Base-by-base conservation (phyloP, 352 stramenopile genomes). In the Salisapilia sapeloensis region DNA sequence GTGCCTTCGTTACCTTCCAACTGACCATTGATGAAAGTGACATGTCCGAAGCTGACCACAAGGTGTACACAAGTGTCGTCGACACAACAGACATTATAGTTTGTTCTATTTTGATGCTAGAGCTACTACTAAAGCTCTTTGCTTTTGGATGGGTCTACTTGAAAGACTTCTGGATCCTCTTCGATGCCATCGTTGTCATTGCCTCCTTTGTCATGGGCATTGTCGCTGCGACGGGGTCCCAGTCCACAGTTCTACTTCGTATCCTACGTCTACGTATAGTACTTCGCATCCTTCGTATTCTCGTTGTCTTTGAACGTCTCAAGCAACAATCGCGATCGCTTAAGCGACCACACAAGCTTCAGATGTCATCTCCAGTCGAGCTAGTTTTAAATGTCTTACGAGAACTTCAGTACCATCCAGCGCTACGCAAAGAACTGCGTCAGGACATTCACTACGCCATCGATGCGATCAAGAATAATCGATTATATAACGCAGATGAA, bases 241-340 rank as follows among this genome's bases (percentile, higher is more conserved):
- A 40, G 1, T 87, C 74, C 1, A 33, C 51, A 5, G 25, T 86
- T 2, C 37, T 89, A 4, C 44, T 85, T 11, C 82, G 80, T 42
- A 58, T 92, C 22, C 29, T 92, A 22, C 46, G 65, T 13, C 39
- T 89, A 21, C 59, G 76, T 4, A 63, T 84, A 20, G 75, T 91
- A 32, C 33, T 92, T 13, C 65, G 76, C 21, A 74, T 89, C 15
- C 39, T 89, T 2, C 55, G 76, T 11, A 59, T 92, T n/a, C 50
- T 92, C 7, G 76, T 92, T 16, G 76, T 92, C 9, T 83, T 89
- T 37, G 76, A 92, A 37, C 46, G 76, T n/a, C 50, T 92, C 15
- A 87, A 86, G 38, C 65, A 85, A 41, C 47, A 74, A 10, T 83
- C 67, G 12, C 54, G 53, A 30, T 56, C 63, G 7, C 82, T 92